phyloP scores from a whole-genome alignment of 352 stramenopile species.

The Globisporangium cederbergense region DNA sequence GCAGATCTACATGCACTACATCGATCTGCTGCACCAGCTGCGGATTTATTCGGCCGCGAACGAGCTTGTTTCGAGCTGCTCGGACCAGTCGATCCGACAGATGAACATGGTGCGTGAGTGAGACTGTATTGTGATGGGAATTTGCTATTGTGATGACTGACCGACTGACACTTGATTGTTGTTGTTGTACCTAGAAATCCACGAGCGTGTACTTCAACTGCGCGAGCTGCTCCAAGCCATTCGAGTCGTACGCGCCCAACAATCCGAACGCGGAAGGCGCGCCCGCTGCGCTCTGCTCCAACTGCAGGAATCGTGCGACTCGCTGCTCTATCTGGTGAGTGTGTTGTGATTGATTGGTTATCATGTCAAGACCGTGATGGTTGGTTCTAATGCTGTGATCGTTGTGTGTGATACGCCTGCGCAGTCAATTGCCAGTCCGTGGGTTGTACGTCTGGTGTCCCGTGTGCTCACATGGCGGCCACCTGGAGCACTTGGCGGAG shows the following conservation, averaged over 20 bases:
- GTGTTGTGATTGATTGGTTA: background rate
- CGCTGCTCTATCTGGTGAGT: constrained; percentile 85
- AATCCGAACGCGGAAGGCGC: constrained; percentile 22
- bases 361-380: background rate
- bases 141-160: background rate
- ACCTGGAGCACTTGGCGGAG: constrained; percentile 79
- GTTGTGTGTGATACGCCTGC: background rate
- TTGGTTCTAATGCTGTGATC: constrained; percentile 10
- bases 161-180: constrained; percentile 5
- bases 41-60: constrained; percentile 88
- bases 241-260: constrained; percentile 41
- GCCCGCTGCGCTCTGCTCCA: constrained; percentile 50
- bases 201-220: constrained; percentile 88
- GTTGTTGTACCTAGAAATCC: constrained; percentile 55
- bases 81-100: constrained; percentile 84
- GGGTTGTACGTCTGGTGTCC: constrained; percentile 91
- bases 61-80: constrained; percentile 80
- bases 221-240: constrained; percentile 66
- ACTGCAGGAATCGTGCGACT: constrained; percentile 72
- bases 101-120: constrained; percentile 78
- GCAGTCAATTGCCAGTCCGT: constrained; percentile 79
- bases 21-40: constrained; percentile 83
- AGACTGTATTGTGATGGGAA: background rate
- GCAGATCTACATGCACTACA: constrained; percentile 91
- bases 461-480: constrained; percentile 88